Evolutionary conservation across 768 basidiomycete species (phyloP).

Genomic region (Cyclocybe aegerita): DNA sequence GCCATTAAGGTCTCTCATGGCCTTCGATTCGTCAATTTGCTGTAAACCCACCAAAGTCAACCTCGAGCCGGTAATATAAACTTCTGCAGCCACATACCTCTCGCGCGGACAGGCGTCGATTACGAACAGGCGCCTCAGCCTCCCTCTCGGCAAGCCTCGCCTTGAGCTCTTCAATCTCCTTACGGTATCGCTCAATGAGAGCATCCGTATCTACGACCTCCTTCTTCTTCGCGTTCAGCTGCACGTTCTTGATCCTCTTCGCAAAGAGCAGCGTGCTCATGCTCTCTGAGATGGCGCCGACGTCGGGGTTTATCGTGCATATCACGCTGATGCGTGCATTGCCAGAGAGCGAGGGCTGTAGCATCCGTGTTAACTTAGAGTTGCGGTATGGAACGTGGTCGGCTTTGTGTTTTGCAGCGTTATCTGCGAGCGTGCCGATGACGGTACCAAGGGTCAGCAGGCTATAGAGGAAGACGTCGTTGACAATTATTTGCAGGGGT

Average conservation of each 20-base stretch:
- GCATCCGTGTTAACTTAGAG: conserved; percentile 90
- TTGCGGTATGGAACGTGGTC: conserved; percentile 96
- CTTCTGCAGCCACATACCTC: conserved; percentile 33
- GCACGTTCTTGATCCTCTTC: conserved; percentile 86
- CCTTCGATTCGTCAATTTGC: conserved; percentile 84
- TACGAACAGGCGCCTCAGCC: conserved; percentile 53
- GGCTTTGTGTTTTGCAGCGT: conserved; percentile 75
- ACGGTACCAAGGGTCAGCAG: conserved; percentile 91
- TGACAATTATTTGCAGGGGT: neutral
- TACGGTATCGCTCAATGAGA: conserved; percentile 89
- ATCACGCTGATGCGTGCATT: conserved; percentile 96
- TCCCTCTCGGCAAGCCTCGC: conserved; percentile 68
- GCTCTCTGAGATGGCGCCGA: conserved; percentile 75
- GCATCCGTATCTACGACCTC: conserved; percentile 93
- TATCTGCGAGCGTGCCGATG: conserved; percentile 89
- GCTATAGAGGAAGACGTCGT: conserved; percentile 37
- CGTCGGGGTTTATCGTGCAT: conserved; percentile 91
- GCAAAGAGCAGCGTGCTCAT: conserved; percentile 91
- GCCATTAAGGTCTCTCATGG: conserved; percentile 79
- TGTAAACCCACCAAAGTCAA: conserved; percentile 22
- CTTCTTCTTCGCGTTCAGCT: conserved; percentile 88
- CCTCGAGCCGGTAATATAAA: neutral
- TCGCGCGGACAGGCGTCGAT: conserved; percentile 49
- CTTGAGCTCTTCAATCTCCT: conserved; percentile 91
- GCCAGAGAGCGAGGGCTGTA: conserved; percentile 93